Evolutionary conservation across 1,284 basidiomycete genomes (phyloP).

Genomic region (Cryptococcus sp.): DNA sequence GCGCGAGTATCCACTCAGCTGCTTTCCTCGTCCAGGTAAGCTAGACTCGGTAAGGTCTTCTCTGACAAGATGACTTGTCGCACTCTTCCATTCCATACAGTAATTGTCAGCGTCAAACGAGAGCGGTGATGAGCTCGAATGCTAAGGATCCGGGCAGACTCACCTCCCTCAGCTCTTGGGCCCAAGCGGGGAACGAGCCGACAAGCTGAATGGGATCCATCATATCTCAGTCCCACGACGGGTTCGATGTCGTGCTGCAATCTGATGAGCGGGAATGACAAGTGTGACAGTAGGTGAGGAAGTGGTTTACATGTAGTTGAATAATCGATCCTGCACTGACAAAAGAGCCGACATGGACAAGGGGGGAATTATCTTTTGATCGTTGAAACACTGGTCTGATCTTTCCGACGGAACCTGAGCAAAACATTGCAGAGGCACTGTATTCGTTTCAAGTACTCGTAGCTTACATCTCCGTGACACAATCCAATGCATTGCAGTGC

Average conservation of each 20-base stretch:
- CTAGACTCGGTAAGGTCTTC: no score
- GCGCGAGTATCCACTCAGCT: conserved; percentile 2
- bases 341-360: neutral
- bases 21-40: conserved; percentile 4
- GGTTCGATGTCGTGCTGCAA: neutral
- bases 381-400: no score
- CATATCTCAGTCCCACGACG: neutral
- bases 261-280: neutral
- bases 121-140: neutral
- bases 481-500: no score
- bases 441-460: no score
- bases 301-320: no score
- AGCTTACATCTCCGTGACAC: no score
- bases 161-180: neutral
- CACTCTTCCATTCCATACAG: neutral
- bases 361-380: no score
- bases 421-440: no score
- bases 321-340: neutral
- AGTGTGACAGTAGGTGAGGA: neutral
- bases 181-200: neutral
- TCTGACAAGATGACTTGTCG: neutral
- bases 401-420: no score
- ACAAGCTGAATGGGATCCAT: neutral
- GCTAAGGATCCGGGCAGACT: neutral
- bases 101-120: neutral